phyloP scores from a whole-genome alignment of 2,329 filamentous ascomycete genomes.

The Thelonectria discophora region DNA sequence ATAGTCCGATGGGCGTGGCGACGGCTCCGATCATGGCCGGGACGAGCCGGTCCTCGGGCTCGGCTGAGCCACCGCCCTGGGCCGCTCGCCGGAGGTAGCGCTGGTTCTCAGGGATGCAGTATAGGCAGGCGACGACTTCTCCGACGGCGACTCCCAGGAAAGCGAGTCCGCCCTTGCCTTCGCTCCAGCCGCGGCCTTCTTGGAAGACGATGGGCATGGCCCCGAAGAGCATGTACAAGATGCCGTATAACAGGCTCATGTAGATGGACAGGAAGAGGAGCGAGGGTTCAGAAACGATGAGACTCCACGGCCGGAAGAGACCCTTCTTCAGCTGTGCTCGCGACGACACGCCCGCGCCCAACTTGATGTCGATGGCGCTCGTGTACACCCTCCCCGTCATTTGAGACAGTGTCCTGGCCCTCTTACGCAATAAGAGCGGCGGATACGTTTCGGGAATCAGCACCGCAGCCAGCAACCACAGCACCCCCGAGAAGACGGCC shows the following conservation, averaged over 20 bases:
- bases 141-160: slow-evolving; percentile 36
- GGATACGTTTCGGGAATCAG: slow-evolving; percentile 87
- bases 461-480: slow-evolving; percentile 78
- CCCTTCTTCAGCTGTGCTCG: slow-evolving; percentile 69
- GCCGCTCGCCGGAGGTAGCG: slow-evolving; percentile 25
- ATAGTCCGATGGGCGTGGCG: slow-evolving; percentile 33
- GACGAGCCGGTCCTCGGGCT: slow-evolving; percentile 31
- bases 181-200: slow-evolving; percentile 49
- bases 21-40: slow-evolving; percentile 35
- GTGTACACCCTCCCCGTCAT: slow-evolving; percentile 29
- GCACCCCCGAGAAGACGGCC: slow-evolving; percentile 70
- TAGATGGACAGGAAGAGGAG: slow-evolving; percentile 82
- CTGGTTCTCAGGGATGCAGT: slow-evolving; percentile 30
- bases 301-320: slow-evolving; percentile 70
- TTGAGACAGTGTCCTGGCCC: slow-evolving; percentile 30
- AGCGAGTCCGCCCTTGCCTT: slow-evolving; percentile 31
- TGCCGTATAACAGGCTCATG: slow-evolving; percentile 79
- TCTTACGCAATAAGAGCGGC: slow-evolving; percentile 69
- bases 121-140: slow-evolving; percentile 24
- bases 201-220: slow-evolving; percentile 72
- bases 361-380: slow-evolving; percentile 23
- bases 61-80: slow-evolving; percentile 23
- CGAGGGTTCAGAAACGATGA: slow-evolving; percentile 81
- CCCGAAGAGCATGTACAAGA: slow-evolving; percentile 77
- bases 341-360: slow-evolving; percentile 7